phyloP scores from a whole-genome alignment of 345 rosid genomes.

The Arabis hirsuta region DNA sequence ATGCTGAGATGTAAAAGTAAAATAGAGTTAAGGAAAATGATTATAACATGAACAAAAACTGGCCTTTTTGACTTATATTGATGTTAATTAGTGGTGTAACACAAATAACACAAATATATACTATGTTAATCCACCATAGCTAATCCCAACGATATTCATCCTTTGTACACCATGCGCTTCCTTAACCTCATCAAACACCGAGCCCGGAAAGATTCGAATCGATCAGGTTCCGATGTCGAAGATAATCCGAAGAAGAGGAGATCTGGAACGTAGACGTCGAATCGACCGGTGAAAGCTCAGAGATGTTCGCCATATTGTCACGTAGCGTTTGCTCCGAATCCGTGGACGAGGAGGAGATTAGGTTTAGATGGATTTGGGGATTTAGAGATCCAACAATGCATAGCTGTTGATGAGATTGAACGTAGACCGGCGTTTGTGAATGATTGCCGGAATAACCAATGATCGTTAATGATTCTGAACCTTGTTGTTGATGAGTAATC shows the following conservation, averaged over 20 bases:
- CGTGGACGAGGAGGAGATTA: slow-evolving; percentile 67
- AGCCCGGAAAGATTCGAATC: slow-evolving; percentile 72
- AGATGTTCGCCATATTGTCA: slow-evolving; percentile 75
- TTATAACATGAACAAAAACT: too few relatives aligned
- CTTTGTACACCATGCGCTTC: slow-evolving; percentile 35
- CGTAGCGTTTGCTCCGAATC: slow-evolving; percentile 82
- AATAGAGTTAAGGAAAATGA: too few relatives aligned
- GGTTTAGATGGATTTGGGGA: slow-evolving; percentile 47
- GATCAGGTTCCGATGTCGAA: slow-evolving; percentile 49
- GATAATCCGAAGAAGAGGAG: slow-evolving; percentile 73
- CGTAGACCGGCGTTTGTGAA: slow-evolving; percentile 66
- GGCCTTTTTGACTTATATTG: too few relatives aligned
- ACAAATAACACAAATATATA: too few relatives aligned
- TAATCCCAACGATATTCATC: too few relatives aligned
- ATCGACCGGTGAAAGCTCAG: slow-evolving; percentile 55
- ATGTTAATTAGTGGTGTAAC: too few relatives aligned
- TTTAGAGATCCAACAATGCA: slow-evolving; percentile 82
- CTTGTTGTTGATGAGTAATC: too few relatives aligned
- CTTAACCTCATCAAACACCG: slow-evolving; percentile 56
- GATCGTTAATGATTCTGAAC: not conserved
- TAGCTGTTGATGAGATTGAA: slow-evolving; percentile 48
- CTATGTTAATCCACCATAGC: too few relatives aligned
- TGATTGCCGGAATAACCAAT: slow-evolving; percentile 61
- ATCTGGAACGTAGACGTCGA: slow-evolving; percentile 79
- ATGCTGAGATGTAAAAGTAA: too few relatives aligned